These are phyloP conservation scores for Cyberlindnera lachancei DNA, from an alignment of 805 yeast species.

Conservation along the genomic window DNA sequence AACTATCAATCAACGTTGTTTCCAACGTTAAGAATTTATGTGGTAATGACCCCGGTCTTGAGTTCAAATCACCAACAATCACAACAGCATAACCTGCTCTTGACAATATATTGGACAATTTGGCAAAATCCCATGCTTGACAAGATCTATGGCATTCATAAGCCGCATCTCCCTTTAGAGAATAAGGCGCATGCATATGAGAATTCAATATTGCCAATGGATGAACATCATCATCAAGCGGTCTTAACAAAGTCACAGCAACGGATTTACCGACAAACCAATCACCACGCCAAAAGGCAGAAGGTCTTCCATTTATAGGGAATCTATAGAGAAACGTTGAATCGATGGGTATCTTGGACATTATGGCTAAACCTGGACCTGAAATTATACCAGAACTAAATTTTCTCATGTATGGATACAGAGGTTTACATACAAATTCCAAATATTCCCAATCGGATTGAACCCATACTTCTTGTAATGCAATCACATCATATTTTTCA, in stretches of 20 bases:
- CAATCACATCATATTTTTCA: conserved; percentile 69
- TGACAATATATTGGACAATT: conserved; percentile 50
- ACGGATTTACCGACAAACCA: conserved; percentile 95
- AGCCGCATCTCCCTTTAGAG: conserved; percentile 75
- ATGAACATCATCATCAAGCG: conserved; percentile 35
- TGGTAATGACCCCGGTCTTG: conserved; percentile 81
- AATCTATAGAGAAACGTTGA: conserved; percentile 74
- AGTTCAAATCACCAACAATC: conserved; percentile 89
- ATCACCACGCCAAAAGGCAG: conserved; percentile 91
- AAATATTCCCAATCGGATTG: conserved; percentile 74
- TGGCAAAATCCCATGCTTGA: conserved; percentile 94
- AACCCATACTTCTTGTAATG: conserved; percentile 94
- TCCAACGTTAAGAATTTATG: conserved; percentile 62
- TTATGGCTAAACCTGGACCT: conserved; percentile 87
- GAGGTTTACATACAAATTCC: conserved; percentile 32
- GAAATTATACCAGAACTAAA: conserved; percentile 80
- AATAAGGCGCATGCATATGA: conserved; percentile 97
- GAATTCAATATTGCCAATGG: conserved; percentile 79
- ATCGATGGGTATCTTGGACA: conserved; percentile 79
- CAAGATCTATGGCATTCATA: conserved; percentile 86
- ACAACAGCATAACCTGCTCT: conserved; percentile 79
- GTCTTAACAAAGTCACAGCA: conserved; percentile 61
- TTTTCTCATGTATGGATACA: conserved; percentile 57
- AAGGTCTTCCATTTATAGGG: conserved; percentile 90
- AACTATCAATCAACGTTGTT: conserved; percentile 69